Evolutionary conservation across 108 stramenopile genomes (phyloP).

Genomic region (Stephanodiscus minutulus): DNA sequence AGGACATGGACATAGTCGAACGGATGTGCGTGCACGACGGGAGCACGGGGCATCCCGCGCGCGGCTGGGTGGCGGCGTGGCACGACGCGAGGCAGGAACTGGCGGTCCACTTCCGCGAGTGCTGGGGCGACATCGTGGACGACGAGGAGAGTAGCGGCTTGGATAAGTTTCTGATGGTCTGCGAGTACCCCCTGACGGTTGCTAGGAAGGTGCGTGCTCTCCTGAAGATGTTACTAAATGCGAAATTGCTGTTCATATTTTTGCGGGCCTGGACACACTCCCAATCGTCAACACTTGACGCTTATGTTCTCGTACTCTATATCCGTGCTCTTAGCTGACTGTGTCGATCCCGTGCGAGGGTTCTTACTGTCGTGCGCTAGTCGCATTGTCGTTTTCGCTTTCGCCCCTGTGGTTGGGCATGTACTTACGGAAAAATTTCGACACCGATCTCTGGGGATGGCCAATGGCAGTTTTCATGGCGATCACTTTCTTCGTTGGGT

Average conservation of each 20-base stretch:
- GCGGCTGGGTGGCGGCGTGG: slow-evolving; percentile 65
- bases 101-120: slow-evolving; percentile 37
- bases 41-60: slow-evolving; percentile 44
- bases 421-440: slow-evolving; percentile 38
- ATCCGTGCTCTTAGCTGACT: slow-evolving; percentile 30
- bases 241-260: neutral
- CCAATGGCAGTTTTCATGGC: slow-evolving; percentile 25
- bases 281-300: neutral
- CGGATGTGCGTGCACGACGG: slow-evolving; percentile 49
- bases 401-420: slow-evolving; percentile 53
- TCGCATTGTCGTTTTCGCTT: slow-evolving; percentile 44
- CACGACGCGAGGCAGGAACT: slow-evolving; percentile 68
- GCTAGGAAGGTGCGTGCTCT: slow-evolving; percentile 57
- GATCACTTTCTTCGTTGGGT: slow-evolving; percentile 27
- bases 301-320: neutral
- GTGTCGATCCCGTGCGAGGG: slow-evolving; percentile 57
- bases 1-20: slow-evolving; percentile 53
- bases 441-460: slow-evolving; percentile 40
- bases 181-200: slow-evolving; percentile 81
- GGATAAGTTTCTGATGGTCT: slow-evolving; percentile 65
- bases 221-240: neutral
- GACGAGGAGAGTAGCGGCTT: slow-evolving; percentile 60
- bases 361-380: slow-evolving; percentile 57
- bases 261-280: neutral
- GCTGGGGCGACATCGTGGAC: slow-evolving; percentile 70